phyloP scores from a whole-genome alignment of 805 yeast species.

The Candida koratica region DNA sequence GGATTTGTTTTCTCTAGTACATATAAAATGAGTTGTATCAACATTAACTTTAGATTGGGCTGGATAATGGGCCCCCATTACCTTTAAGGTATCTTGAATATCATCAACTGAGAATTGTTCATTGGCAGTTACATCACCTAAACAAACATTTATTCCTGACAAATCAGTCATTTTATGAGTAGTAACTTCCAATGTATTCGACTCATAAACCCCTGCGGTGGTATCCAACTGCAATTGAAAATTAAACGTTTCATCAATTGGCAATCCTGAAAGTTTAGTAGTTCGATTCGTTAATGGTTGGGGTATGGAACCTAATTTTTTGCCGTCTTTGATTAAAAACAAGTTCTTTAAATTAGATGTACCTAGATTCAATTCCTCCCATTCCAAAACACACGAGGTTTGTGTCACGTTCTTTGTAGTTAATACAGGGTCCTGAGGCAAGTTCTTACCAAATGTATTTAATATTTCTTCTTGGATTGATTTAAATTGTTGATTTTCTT shows the following conservation, averaged over 20 bases:
- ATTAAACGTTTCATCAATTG: conserved; percentile 75
- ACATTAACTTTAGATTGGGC: conserved; percentile 69
- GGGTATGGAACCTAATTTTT: conserved; percentile 77
- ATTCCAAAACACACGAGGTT: conserved; percentile 89
- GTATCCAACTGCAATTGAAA: conserved; percentile 82
- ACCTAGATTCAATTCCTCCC: conserved; percentile 86
- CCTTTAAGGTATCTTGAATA: conserved; percentile 54
- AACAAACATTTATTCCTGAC: conserved; percentile 85
- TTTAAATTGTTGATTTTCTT: conserved; percentile 57
- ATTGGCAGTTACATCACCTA: conserved; percentile 69
- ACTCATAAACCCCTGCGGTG: conserved; percentile 79
- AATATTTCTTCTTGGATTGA: conserved; percentile 70
- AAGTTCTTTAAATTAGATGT: conserved; percentile 75
- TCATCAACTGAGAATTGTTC: conserved; percentile 47
- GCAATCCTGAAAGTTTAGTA: conserved; percentile 86
- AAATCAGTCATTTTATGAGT: conserved; percentile 97
- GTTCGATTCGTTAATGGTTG: conserved; percentile 73
- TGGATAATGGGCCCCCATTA: conserved; percentile 74
- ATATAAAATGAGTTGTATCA: conserved; percentile 93
- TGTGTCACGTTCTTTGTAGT: conserved; percentile 79
- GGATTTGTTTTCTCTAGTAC: conserved; percentile 58
- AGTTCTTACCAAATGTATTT: conserved; percentile 63
- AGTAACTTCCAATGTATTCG: conserved; percentile 62
- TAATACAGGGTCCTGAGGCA: conserved; percentile 70
- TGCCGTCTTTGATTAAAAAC: conserved; percentile 69